Evolutionary conservation across 2,329 filamentous ascomycete genomes (phyloP).

Genomic region (Fusarium napiforme): DNA sequence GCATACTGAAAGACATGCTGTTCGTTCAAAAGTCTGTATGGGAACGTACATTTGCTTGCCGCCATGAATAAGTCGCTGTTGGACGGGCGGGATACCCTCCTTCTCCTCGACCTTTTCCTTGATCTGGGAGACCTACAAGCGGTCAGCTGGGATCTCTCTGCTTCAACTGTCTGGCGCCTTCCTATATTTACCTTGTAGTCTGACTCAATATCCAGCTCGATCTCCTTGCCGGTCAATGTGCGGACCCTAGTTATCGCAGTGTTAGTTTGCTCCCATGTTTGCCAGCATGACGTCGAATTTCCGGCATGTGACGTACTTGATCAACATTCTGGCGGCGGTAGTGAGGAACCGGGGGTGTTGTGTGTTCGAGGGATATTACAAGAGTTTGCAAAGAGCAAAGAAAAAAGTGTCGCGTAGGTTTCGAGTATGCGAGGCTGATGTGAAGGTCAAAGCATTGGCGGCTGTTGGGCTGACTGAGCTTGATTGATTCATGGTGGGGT

Average conservation of each 20-base stretch:
- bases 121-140: slow-evolving; percentile 85
- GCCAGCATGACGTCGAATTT: slow-evolving; percentile 12
- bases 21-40: neutral
- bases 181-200: slow-evolving; percentile 80
- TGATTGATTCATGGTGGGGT: slow-evolving; percentile 41
- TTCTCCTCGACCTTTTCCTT: slow-evolving; percentile 99
- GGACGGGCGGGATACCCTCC: slow-evolving; percentile 95
- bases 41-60: slow-evolving; percentile 91
- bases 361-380: neutral
- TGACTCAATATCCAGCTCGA: slow-evolving; percentile 95
- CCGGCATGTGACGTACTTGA: slow-evolving; percentile 58
- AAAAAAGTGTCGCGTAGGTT: slow-evolving; percentile 3
- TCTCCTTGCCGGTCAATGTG: slow-evolving; percentile 98
- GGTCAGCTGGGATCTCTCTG: slow-evolving; percentile 7
- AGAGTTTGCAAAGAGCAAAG: neutral
- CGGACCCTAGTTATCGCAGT: slow-evolving; percentile 74
- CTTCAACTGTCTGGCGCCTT: neutral
- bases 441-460: slow-evolving; percentile 21
- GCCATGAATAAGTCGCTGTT: slow-evolving; percentile 95
- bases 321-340: slow-evolving; percentile 52
- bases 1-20: neutral
- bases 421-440: slow-evolving; percentile 39
- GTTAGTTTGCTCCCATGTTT: slow-evolving; percentile 34
- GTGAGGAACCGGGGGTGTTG: neutral
- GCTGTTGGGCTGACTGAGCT: slow-evolving; percentile 34